Conservation (phyloP, 2,329 filamentous ascomycete genomes). For the Cryphonectria nitschkei region DNA sequence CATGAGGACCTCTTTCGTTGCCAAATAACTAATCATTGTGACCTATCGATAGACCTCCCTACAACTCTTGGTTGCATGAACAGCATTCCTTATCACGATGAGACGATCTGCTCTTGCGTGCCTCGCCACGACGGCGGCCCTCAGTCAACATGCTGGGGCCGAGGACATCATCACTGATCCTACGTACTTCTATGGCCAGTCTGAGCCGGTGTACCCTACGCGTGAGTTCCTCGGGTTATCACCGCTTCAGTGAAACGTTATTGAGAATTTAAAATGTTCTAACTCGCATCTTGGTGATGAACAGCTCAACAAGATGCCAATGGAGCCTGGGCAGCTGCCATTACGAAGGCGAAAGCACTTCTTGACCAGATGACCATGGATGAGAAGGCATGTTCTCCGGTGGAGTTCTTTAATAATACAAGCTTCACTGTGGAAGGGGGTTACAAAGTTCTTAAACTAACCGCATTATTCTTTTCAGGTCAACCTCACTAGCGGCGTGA, state of each 20-base stretch:
- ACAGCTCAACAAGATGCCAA: slow-evolving; percentile 10
- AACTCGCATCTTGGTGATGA: neutral
- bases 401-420: neutral
- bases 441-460: neutral
- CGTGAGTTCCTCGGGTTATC: neutral
- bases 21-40: neutral
- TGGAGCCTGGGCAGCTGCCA: slow-evolving; percentile 62
- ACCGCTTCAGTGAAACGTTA: neutral
- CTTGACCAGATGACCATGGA: slow-evolving; percentile 69
- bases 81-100: neutral
- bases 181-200: slow-evolving; percentile 14
- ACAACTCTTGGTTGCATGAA: neutral
- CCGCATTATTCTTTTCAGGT: slow-evolving; percentile 48
- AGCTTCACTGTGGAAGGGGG: neutral
- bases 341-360: slow-evolving; percentile 66
- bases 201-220: slow-evolving; percentile 14
- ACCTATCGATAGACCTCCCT: neutral
- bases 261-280: neutral
- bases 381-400: slow-evolving; percentile 50
- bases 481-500: slow-evolving; percentile 70
- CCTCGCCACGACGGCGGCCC: neutral
- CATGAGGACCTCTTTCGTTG: neutral
- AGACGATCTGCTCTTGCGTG: slow-evolving; percentile 1
- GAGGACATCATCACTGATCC: slow-evolving; percentile 8
- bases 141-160: neutral